These are phyloP conservation scores for Nicotiana otophora DNA, from an alignment of 257 asterid genomes.

Conservation along the genomic window DNA sequence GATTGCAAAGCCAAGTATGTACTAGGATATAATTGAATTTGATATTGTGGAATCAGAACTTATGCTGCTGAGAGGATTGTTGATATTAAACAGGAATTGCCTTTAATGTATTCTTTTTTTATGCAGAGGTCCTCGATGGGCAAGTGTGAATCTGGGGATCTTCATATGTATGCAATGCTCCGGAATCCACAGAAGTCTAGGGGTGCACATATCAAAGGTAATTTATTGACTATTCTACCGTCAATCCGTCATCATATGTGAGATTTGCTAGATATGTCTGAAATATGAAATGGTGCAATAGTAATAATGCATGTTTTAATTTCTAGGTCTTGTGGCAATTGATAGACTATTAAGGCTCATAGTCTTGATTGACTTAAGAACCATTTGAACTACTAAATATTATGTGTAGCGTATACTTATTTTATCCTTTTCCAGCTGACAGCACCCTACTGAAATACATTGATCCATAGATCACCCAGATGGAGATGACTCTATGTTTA, in stretches of 20 bases:
- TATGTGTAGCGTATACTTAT: background rate
- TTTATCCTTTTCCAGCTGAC: background rate
- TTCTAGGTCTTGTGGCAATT: background rate
- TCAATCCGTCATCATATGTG: background rate
- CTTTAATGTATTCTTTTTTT: background rate
- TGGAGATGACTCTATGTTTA: background rate
- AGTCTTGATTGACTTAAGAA: conserved; percentile 1
- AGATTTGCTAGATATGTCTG: background rate
- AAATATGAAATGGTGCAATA: background rate
- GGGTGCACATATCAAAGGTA: conserved; percentile 99
- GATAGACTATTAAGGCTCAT: background rate
- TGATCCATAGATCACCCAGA: background rate
- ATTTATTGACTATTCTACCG: background rate
- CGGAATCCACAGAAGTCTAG: conserved; percentile 99
- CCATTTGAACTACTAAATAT: background rate
- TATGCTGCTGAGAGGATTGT: background rate
- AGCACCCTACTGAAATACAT: background rate
- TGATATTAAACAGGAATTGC: background rate
- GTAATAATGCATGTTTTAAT: background rate
- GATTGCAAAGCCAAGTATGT: conserved; percentile 97
- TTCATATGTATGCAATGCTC: conserved; percentile 99
- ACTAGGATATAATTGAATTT: background rate
- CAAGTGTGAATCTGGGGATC: conserved; percentile 97
- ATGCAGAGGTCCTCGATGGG: conserved; percentile 99
- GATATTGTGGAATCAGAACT: background rate